Conservation (phyloP, 805 yeast genomes). For the Groenewaldozyma salmanticensis region DNA sequence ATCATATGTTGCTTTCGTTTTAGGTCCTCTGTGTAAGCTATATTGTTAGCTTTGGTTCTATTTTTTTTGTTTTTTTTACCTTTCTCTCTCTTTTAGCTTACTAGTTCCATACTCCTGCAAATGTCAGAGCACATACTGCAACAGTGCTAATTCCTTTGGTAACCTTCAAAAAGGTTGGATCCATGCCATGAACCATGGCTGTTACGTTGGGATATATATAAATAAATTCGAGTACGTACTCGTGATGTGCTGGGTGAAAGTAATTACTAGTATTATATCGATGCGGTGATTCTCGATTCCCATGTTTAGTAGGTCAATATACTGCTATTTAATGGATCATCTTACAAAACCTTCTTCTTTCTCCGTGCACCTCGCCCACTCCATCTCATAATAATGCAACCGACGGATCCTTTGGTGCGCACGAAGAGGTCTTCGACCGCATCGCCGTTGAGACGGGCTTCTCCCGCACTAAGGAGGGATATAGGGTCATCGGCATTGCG, state of each 20-base stretch:
- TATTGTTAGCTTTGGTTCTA: conserved; percentile 1
- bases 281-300: too few relatives aligned
- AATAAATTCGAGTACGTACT: too few relatives aligned
- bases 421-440: conserved; percentile 9
- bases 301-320: too few relatives aligned
- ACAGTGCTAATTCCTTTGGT: neutral
- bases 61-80: too few relatives aligned
- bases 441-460: conserved; percentile 9
- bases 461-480: conserved; percentile 4
- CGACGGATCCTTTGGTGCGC: conserved; percentile 7
- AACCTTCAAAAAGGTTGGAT: neutral
- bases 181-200: neutral
- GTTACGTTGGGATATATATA: neutral
- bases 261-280: too few relatives aligned
- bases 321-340: too few relatives aligned
- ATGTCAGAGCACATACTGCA: neutral
- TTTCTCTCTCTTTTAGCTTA: too few relatives aligned
- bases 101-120: neutral
- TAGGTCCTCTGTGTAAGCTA: neutral
- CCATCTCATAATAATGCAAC: neutral
- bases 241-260: too few relatives aligned
- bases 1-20: neutral
- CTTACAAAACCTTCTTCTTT: too few relatives aligned
- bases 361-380: too few relatives aligned
- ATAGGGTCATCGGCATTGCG: conserved; percentile 3